These are phyloP conservation scores for Betula pendula DNA, from an alignment of 306 rosid species.

Conservation along the genomic window DNA sequence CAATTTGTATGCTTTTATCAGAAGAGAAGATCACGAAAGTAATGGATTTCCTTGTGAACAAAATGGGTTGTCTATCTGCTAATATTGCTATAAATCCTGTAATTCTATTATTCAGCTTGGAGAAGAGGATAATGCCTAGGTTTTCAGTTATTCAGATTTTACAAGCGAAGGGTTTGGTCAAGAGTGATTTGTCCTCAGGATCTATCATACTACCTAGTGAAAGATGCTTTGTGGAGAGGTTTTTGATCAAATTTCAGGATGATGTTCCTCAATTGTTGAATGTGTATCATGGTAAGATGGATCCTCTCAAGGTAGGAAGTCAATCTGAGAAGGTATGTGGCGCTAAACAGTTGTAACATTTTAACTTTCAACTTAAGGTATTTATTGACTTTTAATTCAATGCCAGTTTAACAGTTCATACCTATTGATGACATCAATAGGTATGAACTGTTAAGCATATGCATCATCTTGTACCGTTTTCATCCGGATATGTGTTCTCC, in stretches of 20 bases:
- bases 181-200: not conserved
- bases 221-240: no score
- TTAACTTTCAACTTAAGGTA: not conserved
- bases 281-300: slow-evolving; percentile 23
- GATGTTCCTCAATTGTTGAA: slow-evolving; percentile 27
- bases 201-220: slow-evolving; percentile 7
- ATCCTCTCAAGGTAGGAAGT: not conserved
- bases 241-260: slow-evolving; percentile 16
- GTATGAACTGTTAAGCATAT: no score
- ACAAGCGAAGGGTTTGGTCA: slow-evolving; percentile 25
- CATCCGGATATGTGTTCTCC: no score
- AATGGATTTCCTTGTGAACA: slow-evolving; percentile 28
- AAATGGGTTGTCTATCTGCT: slow-evolving; percentile 18
- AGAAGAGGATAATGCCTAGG: slow-evolving; percentile 35
- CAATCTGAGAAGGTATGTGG: not conserved
- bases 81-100: slow-evolving; percentile 11
- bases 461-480: no score
- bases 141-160: slow-evolving; percentile 27
- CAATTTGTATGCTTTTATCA: slow-evolving; percentile 19
- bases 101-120: slow-evolving; percentile 20
- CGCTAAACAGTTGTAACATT: not conserved
- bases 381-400: no score
- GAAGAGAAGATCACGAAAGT: slow-evolving; percentile 27
- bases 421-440: no score
- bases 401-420: no score